phyloP scores from a whole-genome alignment of 2,329 filamentous ascomycete genomes.

The Venturiaceae sp. region DNA sequence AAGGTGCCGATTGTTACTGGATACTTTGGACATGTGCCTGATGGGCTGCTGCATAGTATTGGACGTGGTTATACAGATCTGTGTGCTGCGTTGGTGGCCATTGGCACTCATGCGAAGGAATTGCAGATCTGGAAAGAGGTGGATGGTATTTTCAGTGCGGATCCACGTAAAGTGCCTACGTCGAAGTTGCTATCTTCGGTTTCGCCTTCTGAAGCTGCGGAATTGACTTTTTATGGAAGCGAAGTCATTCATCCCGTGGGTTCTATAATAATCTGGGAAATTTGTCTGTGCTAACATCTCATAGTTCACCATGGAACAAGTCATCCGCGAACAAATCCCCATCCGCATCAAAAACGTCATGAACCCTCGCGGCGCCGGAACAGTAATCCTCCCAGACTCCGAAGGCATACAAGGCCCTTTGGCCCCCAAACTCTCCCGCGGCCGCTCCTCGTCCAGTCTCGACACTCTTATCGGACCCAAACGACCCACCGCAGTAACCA shows the following conservation, averaged over 20 bases:
- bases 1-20: conserved; percentile 56
- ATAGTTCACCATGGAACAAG: conserved; percentile 66
- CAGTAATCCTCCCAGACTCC: conserved; percentile 71
- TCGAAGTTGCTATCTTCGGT: conserved; percentile 83
- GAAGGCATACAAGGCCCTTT: conserved; percentile 39
- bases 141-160: conserved; percentile 83
- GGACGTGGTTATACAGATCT: conserved; percentile 95
- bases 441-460: conserved; percentile 29
- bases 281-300: not conserved
- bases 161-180: conserved; percentile 83
- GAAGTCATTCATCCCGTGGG: conserved; percentile 83
- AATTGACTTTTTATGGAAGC: conserved; percentile 66
- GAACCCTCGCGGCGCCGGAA: conserved; percentile 70
- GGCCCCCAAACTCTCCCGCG: conserved; percentile 44
- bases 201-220: conserved; percentile 88
- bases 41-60: conserved; percentile 82
- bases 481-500: conserved; percentile 64
- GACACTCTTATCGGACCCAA: conserved; percentile 30
- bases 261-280: not conserved
- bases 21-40: conserved; percentile 90
- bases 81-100: conserved; percentile 83
- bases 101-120: conserved; percentile 78
- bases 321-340: conserved; percentile 65
- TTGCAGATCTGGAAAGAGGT: conserved; percentile 99
- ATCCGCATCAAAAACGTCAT: conserved; percentile 91